Evolutionary conservation across 78 protist genomes (phyloP), one percentile per base, ranked within the genome.

Genomic region (Dictyostelium brefeldianum): DNA sequence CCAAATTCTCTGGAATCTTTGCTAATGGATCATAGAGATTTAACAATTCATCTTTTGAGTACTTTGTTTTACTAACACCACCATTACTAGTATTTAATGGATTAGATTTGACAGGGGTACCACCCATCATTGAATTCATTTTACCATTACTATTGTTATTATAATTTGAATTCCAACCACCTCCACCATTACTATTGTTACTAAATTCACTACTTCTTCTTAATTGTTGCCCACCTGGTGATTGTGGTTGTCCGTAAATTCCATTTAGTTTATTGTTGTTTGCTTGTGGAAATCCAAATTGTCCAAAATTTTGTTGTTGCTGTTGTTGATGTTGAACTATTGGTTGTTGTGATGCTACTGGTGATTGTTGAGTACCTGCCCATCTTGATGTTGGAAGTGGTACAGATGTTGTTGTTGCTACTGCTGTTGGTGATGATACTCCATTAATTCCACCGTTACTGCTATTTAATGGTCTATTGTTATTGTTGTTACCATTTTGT

Each of bases 1-100:
- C 7, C 25, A 87, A 65, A 59, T 56, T 74, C 12, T 77, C 93
- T 20, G 93, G 83, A 1, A 77, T 31, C 43, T 48, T 77, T 0
- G 59, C 85, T 17, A 22, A 25, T 8, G 93, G 84, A 31, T 87
- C 81, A 65, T 62, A 87, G 27, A 87, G 77, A 65, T 77, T 87
- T 20, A 87, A 51, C 41, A 87, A 12, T 22, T 87, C 93, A 36
- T 87, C 93, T 77, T 87, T 87, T 15, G 85, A 62, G 31, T 87
- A 87, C 27, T 78, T 80, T 15, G 78, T 65, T 70, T 87, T 87
- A 27, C 57, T 48, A 25, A 27, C 57, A 25, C 53, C 50, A 73
- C 82, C 82, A 46, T n/a, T 56, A 43, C 64, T 46, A 12, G 14
- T 43, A n/a, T 31, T 43, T 48, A 43, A 43, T 73, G 80, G 46